Evolutionary conservation across 306 rosid species (phyloP).

Genomic region (Oemleria cerasiformis): DNA sequence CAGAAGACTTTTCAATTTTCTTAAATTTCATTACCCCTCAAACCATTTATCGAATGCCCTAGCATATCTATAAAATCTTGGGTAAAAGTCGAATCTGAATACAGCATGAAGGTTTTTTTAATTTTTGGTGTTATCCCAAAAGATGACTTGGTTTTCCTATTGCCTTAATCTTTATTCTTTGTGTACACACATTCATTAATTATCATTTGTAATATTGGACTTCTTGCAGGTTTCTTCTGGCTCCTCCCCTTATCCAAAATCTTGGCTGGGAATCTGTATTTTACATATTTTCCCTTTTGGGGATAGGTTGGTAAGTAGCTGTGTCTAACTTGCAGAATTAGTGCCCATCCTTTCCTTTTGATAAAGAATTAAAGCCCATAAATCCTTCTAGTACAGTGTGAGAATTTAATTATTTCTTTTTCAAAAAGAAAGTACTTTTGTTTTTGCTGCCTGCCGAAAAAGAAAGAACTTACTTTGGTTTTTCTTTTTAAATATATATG

Average conservation of each 20-base stretch:
- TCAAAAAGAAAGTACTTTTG: not conserved
- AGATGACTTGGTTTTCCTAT: not conserved
- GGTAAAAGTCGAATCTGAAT: not conserved
- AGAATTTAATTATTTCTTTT: not conserved
- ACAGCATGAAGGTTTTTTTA: not conserved
- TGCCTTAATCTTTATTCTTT: not conserved
- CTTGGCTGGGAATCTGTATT: slow-evolving; percentile 94
- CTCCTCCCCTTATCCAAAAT: slow-evolving; percentile 89
- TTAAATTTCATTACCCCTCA: no score
- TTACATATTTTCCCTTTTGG: slow-evolving; percentile 73
- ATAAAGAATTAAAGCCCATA: not conserved
- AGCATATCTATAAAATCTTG: no score
- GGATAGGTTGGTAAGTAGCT: slow-evolving; percentile 79
- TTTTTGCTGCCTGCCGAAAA: not conserved
- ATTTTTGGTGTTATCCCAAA: not conserved
- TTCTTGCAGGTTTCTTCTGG: slow-evolving; percentile 76
- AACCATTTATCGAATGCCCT: no score
- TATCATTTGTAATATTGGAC: slow-evolving; percentile 25
- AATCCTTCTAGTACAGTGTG: not conserved
- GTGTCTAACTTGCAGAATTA: slow-evolving; percentile 16
- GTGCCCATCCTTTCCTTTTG: not conserved
- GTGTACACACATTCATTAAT: not conserved
- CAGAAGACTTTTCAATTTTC: not conserved
- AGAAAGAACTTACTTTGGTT: not conserved
- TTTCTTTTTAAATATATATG: not conserved